phyloP scores from a whole-genome alignment of 257 asterid species.

The Thymus mandschuricus region DNA sequence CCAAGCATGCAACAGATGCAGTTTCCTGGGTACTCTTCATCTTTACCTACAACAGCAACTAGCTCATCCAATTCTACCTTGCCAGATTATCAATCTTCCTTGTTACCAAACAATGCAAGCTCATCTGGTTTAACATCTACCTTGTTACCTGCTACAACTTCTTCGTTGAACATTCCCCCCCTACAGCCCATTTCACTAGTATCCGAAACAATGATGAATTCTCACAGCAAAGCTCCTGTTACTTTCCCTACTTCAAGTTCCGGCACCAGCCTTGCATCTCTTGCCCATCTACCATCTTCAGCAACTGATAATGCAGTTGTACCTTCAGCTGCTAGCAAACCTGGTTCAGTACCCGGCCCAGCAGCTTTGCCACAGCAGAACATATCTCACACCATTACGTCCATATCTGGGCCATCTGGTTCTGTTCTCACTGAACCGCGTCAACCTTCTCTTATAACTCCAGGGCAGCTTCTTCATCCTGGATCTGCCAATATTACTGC shows the following conservation, averaged over 20 bases:
- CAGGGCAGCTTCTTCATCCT: constrained; percentile 83
- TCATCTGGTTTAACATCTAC: constrained; percentile 48
- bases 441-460: constrained; percentile 73
- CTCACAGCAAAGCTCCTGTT: constrained; percentile 48
- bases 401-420: constrained; percentile 53
- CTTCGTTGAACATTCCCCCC: constrained; percentile 53
- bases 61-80: constrained; percentile 49
- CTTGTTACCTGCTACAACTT: constrained; percentile 48
- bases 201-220: constrained; percentile 49
- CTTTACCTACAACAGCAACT: constrained; percentile 55
- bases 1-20: constrained; percentile 86
- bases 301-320: constrained; percentile 48
- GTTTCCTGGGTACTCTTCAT: constrained; percentile 60
- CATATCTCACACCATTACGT: constrained; percentile 43
- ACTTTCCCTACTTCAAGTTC: constrained; percentile 42
- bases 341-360: constrained; percentile 43
- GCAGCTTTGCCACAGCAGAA: constrained; percentile 49
- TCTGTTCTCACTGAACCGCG: constrained; percentile 48
- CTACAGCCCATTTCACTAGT: constrained; percentile 48
- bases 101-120: constrained; percentile 48
- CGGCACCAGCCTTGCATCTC: constrained; percentile 43
- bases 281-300: constrained; percentile 44
- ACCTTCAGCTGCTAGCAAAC: constrained; percentile 45
- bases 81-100: constrained; percentile 54
- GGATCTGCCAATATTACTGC: constrained; percentile 50